Evolutionary conservation across 768 basidiomycete genomes (phyloP), one percentile per base, ranked within the genome.

Genomic region (Pulveroboletus sp.): DNA sequence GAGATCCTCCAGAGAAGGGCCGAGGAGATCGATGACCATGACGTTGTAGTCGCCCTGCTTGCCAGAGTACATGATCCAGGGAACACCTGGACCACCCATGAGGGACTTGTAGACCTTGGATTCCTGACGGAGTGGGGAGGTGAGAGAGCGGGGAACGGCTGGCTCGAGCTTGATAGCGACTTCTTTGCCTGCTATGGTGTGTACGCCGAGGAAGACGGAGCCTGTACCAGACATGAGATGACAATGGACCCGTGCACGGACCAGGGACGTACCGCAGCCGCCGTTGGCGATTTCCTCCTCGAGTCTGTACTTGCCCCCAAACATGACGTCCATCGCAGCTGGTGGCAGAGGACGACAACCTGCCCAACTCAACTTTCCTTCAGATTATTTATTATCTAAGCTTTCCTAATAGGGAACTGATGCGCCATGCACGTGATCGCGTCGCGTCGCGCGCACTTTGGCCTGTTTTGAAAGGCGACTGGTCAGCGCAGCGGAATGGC

Each of bases 11-110:
- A 92, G 74, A 3, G 85, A 86, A 4, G 94, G 93, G 0, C 95
- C 95, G 32, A 99, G 80, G 23, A 98, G 80, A 75, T 98, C 95
- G 63, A 97, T 93, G 63, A 98, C 90, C 79, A 99, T 89, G 60
- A 97, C 93, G 63, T 98, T 97, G 73, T 93, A 97, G 68, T 93
- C 84, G 26, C 87, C 94, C 63, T 94, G 85, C 53, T 81, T 85
- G 26, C 92, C 92, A 5, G 86, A 90, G 83, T 89, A 93, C 76
- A 92, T 84, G 55, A 93, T 87, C 82, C 89, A 93, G 1, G 91
- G 91, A 0, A 94, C 88, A 34, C 91, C 91, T 23, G 86, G 82
- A 41, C 87, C 89, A 36, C 92, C 91, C 77, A 87, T 88, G 53
- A 94, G 79, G 0, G 85, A 84, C 72, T 91, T 92, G 78, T 94